phyloP scores from a whole-genome alignment of 1,284 basidiomycete genomes.

The Caloboletus inedulis region DNA sequence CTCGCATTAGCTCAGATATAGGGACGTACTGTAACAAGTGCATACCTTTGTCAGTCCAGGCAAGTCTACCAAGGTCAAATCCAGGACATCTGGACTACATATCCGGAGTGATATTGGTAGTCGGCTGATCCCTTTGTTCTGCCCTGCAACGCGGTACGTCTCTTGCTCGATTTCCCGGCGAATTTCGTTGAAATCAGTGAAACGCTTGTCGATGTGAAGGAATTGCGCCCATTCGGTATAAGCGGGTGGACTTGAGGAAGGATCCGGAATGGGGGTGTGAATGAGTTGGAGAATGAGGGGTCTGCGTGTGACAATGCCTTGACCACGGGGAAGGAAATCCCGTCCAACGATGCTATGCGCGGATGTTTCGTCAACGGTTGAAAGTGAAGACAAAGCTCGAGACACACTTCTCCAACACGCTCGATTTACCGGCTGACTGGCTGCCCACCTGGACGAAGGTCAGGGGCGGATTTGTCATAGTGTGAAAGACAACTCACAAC shows the following conservation, averaged over 20 bases:
- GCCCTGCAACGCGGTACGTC: slow-evolving; percentile 95
- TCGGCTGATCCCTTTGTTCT: slow-evolving; percentile 98
- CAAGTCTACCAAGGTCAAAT: slow-evolving; percentile 93
- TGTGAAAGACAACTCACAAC: slow-evolving; percentile 51
- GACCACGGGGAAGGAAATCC: slow-evolving; percentile 93
- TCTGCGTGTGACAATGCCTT: slow-evolving; percentile 93
- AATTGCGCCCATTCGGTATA: slow-evolving; percentile 94
- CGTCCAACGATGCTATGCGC: slow-evolving; percentile 80
- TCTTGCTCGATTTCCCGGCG: slow-evolving; percentile 97
- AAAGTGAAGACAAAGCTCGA: slow-evolving; percentile 5
- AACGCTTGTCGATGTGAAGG: slow-evolving; percentile 92
- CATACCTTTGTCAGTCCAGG: slow-evolving; percentile 92
- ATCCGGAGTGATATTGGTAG: slow-evolving; percentile 93
- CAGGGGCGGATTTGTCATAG: background rate
- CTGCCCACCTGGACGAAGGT: slow-evolving; percentile 64
- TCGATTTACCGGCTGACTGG: slow-evolving; percentile 84
- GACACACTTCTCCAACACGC: slow-evolving; percentile 79
- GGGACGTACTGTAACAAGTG: slow-evolving; percentile 5
- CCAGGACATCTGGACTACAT: slow-evolving; percentile 93
- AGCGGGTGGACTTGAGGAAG: slow-evolving; percentile 42
- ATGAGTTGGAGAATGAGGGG: slow-evolving; percentile 95
- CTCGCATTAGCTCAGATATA: background rate
- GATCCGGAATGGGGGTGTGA: slow-evolving; percentile 68
- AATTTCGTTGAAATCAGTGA: slow-evolving; percentile 93
- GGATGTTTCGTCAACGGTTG: slow-evolving; percentile 1